These are phyloP conservation scores for Rhizophlyctis rosea DNA, from an alignment of 192 early-diverging fungal species.

Conservation along the genomic window DNA sequence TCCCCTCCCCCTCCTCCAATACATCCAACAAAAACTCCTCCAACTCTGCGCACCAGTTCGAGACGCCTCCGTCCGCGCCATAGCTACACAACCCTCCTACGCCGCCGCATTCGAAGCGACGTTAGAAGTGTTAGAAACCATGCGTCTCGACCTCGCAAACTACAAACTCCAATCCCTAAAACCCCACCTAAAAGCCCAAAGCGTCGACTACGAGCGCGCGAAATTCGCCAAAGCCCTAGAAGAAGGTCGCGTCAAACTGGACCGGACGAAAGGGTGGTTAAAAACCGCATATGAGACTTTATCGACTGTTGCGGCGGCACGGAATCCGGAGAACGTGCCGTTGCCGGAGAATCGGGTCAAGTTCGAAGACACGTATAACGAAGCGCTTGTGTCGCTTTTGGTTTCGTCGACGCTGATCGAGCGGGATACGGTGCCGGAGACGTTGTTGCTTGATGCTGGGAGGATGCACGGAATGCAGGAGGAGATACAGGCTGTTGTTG, in stretches of 20 bases:
- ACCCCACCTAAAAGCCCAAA: constrained; percentile 65
- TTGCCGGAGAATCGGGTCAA: constrained; percentile 31
- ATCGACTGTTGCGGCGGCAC: constrained; percentile 30
- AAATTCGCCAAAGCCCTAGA: constrained; percentile 62
- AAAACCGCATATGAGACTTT: constrained; percentile 29
- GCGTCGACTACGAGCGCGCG: constrained; percentile 69
- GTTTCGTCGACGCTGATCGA: constrained; percentile 40
- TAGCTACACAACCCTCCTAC: constrained; percentile 17
- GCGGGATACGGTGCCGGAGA: constrained; percentile 58
- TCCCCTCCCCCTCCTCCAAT: constrained; percentile 39
- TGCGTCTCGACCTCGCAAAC: constrained; percentile 82
- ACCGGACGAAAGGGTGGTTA: constrained; percentile 63
- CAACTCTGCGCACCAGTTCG: constrained; percentile 76
- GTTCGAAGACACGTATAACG: constrained; percentile 52
- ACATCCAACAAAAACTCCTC: constrained; percentile 57
- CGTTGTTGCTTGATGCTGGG: constrained; percentile 62
- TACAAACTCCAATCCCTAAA: constrained; percentile 63
- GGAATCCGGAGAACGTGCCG: constrained; percentile 57
- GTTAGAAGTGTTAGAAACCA: constrained; percentile 65
- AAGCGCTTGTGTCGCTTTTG: constrained; percentile 50
- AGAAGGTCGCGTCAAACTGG: constrained; percentile 40
- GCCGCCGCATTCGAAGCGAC: constrained; percentile 48
- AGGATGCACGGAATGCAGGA: constrained; percentile 68
- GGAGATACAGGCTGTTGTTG: constrained; percentile 63
- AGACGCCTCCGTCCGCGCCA: constrained; percentile 53